Evolutionary conservation across 1,284 basidiomycete genomes (phyloP).

Genomic region (Takashimella tepidaria): DNA sequence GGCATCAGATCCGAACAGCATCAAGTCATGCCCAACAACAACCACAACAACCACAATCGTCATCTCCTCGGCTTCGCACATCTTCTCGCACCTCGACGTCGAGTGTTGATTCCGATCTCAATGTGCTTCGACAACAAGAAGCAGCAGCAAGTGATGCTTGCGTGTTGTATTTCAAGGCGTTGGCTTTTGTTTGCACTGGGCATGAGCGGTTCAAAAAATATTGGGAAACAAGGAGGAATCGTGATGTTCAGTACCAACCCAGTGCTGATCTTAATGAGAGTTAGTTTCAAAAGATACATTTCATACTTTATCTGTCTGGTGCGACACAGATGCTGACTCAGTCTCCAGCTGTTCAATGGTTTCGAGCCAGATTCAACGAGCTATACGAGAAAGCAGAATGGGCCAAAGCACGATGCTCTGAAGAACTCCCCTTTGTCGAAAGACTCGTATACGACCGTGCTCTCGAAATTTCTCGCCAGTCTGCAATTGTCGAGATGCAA

Average conservation of each 20-base stretch:
- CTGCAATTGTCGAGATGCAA: constrained; percentile 83
- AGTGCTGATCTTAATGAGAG: constrained; percentile 54
- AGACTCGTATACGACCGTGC: constrained; percentile 55
- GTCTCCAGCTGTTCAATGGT: constrained; percentile 57
- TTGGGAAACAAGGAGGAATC: constrained; percentile 44
- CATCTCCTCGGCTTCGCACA: constrained; percentile 50
- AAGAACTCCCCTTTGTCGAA: constrained; percentile 52
- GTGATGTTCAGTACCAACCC: constrained; percentile 29
- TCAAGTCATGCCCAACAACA: constrained; percentile 10
- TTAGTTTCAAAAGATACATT: constrained; percentile 31
- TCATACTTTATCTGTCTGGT: too few species aligned
- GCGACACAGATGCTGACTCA: too few species aligned
- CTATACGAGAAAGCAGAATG: constrained; percentile 56
- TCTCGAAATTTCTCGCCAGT: constrained; percentile 67
- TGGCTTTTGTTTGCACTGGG: constrained; percentile 87
- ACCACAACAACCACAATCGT: constrained; percentile 58
- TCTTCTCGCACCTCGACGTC: not conserved
- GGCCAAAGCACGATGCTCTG: constrained; percentile 50
- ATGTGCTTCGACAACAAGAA: constrained; percentile 64
- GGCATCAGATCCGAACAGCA: constrained; percentile 7
- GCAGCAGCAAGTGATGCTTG: constrained; percentile 71
- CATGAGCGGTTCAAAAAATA: constrained; percentile 57
- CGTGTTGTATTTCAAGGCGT: constrained; percentile 86
- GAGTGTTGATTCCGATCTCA: constrained; percentile 45
- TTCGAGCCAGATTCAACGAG: constrained; percentile 55